These are phyloP conservation scores for Kwoniella mangroviensis DNA, from an alignment of 768 basidiomycete genomes.

Conservation along the genomic window DNA sequence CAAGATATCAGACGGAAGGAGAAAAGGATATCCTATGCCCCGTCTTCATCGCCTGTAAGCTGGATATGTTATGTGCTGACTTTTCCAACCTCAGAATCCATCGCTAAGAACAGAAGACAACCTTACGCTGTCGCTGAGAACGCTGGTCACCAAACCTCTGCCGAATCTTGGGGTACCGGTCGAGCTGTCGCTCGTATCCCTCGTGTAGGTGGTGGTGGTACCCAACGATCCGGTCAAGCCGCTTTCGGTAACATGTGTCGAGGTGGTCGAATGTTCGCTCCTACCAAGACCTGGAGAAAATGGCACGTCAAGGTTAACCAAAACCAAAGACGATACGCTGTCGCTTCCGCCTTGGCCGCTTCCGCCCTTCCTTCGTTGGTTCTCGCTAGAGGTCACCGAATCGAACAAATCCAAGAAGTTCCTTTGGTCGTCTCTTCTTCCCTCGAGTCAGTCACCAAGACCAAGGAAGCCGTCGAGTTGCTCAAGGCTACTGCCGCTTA, in stretches of 20 bases:
- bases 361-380: constrained; percentile 97
- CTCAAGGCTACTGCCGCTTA: constrained; percentile 89
- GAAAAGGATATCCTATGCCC: constrained; percentile 5
- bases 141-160: constrained; percentile 98
- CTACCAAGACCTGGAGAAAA: constrained; percentile 98
- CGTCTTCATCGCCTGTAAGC: not conserved
- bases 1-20: not conserved
- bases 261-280: constrained; percentile 99
- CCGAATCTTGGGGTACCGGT: constrained; percentile 99
- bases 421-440: constrained; percentile 83
- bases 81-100: constrained; percentile 70
- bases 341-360: constrained; percentile 95
- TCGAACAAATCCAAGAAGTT: constrained; percentile 95
- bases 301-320: constrained; percentile 99
- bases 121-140: constrained; percentile 95
- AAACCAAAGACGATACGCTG: constrained; percentile 97
- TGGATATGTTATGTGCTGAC: not conserved
- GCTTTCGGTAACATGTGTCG: constrained; percentile 99
- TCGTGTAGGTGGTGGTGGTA: constrained; percentile 98
- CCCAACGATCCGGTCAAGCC: constrained; percentile 98
- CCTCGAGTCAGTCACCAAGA: constrained; percentile 89
- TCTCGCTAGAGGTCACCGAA: constrained; percentile 97
- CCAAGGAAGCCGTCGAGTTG: constrained; percentile 92
- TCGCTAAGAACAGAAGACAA: constrained; percentile 97
- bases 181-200: constrained; percentile 99